Evolutionary conservation across 192 early-diverging fungal species (phyloP), one percentile per base, ranked within the genome.

Genomic region (Backusella tuberculispora): DNA sequence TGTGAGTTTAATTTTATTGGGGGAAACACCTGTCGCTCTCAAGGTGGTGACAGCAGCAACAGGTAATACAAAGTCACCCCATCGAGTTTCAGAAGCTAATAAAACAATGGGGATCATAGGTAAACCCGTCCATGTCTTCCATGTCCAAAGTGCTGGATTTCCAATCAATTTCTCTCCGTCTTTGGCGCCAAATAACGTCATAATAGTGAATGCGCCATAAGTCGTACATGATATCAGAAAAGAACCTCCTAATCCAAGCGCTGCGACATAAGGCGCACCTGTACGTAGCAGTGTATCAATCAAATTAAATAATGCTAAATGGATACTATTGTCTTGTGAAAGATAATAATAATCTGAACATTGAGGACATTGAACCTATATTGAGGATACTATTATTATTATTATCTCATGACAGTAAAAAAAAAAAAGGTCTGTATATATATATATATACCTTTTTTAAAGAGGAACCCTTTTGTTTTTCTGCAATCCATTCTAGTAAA

Each of bases 401-500:
- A 29, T 38, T n/a, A 19, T 41, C 10, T 2, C 29, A 34, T 34
- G 29, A 34, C 29, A 34, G 29, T 34, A 34, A 34, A 34, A 2
- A 34, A 34, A 34, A 34, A 34, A 34, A 34, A 34, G 29, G 2
- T 34, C 2, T 12, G 19, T 66, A 4, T 26, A 60, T 24, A 3
- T 26, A 3, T 26, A 19, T 43, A 21, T 24, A 21, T 73, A 85
- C 87, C 77, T 85, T 83, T 19, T 83, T 85, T n/a, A 81, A 73
- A 38, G 84, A 77, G 34, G 81, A 78, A 21, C 81, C 81, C 34
- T 85, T 84, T 9, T 91, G 88, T 47, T 87, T 91, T 77, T 92
- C 91, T 34, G 86, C 74, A 29, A 93, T 88, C 92, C 92, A 93
- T 72, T 90, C 85, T n/a, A 93, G 81, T 53, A 93, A 80, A 75